Evolutionary conservation across 1,284 basidiomycete genomes (phyloP), one percentile per base, ranked within the genome.

Genomic region (Cryptococcus floricola): DNA sequence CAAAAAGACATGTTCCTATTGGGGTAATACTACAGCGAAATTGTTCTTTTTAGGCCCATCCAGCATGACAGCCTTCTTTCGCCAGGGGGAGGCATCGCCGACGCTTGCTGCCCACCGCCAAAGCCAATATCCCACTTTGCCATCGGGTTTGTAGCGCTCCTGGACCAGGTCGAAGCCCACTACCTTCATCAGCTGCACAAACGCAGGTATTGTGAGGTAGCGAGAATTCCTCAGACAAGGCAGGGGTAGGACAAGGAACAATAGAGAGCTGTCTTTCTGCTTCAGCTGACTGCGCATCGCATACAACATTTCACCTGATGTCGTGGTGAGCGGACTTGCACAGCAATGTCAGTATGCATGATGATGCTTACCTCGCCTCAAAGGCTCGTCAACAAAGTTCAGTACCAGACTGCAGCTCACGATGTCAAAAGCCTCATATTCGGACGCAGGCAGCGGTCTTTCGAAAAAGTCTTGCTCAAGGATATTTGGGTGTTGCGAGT

Each of bases 351-450:
- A 8, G 28, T 38, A n/a, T 18, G 23, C n/a, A 12, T 48, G 8
- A 7, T 42, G 14, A 7, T 42, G 41, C 27, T 53, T 59, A 89
- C 90, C 91, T 84, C 91, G 77, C 54, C 89, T 84, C 52, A 78
- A 77, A 0, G 87, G 78, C 34, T 85, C 82, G n/a, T 88, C 85
- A 0, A 91, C 88, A 70, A 92, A 94, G 67, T 94, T 94, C 3
- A 94, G 74, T 4, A 94, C 91, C 31, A 94, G 77, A 67, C 89
- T 91, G 31, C 91, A 82, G 70, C 88, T 91, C 57, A 93, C 82
- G 19, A 86, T 66, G 65, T 90, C 87, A 85, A 89, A 93, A 53
- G 73, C 77, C 1, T 73, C 67, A 62, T 86, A 77, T 54, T 81
- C 53, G 16, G 48, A 52, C 3, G 38, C 73, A 1, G 76, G 74